A percentile compares a stretch with the other conserved stretches of the same genome.
phyloP scores from a whole-genome alignment of 805 yeast genomes.

The Barnettozyma wickerhamii region DNA sequence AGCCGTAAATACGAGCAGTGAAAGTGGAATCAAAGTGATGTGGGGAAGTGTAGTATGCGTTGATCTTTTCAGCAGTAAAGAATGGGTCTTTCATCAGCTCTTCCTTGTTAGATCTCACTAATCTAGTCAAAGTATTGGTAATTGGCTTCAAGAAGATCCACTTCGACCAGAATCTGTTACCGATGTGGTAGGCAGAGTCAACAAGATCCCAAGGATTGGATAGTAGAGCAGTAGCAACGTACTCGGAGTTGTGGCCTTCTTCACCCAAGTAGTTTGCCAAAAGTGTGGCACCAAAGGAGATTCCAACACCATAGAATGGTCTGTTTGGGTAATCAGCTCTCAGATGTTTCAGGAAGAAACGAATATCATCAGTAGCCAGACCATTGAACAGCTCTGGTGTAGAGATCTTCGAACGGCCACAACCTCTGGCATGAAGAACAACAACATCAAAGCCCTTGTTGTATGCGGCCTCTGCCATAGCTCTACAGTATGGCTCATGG shows the following conservation, averaged over 20 bases:
- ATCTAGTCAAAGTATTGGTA: slow-evolving; percentile 36
- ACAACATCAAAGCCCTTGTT: slow-evolving; percentile 51
- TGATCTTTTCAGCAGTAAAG: slow-evolving; percentile 32
- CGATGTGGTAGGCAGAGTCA: slow-evolving; percentile 45
- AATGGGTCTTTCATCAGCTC: slow-evolving; percentile 29
- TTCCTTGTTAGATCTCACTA: slow-evolving; percentile 40
- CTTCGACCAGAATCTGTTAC: slow-evolving; percentile 34
- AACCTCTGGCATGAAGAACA: slow-evolving; percentile 67
- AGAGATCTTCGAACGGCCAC: slow-evolving; percentile 68
- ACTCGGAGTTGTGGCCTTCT: slow-evolving; percentile 47
- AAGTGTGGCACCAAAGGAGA: slow-evolving; percentile 69
- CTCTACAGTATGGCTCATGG: slow-evolving; percentile 67
- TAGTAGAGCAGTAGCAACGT: slow-evolving; percentile 55
- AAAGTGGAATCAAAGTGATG: slow-evolving; percentile 57
- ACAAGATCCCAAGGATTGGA: slow-evolving; percentile 74
- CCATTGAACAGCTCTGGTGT: slow-evolving; percentile 67
- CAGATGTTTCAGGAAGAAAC: slow-evolving; percentile 51
- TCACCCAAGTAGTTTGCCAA: slow-evolving; percentile 67
- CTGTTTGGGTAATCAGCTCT: slow-evolving; percentile 53
- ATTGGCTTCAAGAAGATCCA: slow-evolving; percentile 39
- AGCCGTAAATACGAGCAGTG: slow-evolving; percentile 61
- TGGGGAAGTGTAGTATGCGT: slow-evolving; percentile 35
- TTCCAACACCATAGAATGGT: slow-evolving; percentile 62
- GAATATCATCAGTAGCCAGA: slow-evolving; percentile 63
- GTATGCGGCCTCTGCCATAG: slow-evolving; percentile 43